Evolutionary conservation across 177 flowering plant species (phyloP).

Genomic region (Vitis hybrid): DNA sequence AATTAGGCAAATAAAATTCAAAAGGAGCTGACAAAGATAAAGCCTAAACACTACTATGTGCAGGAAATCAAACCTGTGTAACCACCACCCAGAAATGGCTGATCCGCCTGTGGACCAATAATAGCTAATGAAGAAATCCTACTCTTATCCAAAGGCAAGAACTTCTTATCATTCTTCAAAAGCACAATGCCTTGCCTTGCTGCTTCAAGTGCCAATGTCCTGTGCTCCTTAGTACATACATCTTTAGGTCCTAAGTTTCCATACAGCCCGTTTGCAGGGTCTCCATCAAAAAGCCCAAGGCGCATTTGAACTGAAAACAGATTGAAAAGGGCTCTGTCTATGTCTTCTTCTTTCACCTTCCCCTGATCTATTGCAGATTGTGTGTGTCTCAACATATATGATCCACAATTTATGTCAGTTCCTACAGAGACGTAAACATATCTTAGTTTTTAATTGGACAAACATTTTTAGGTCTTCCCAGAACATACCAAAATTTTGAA

Average conservation of each 20-base stretch:
- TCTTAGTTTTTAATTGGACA: too few relatives aligned
- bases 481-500: background rate
- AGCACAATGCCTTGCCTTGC: conserved; percentile 92
- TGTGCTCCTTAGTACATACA: conserved; percentile 72
- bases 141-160: conserved; percentile 64
- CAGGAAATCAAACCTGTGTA: conserved; percentile 59
- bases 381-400: conserved; percentile 61
- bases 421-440: conserved; percentile 37
- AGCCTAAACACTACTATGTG: background rate
- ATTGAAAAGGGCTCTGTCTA: conserved; percentile 78
- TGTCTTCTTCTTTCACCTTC: conserved; percentile 66
- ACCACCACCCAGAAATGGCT: conserved; percentile 56
- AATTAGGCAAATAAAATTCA: too few relatives aligned
- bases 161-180: conserved; percentile 67
- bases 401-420: conserved; percentile 89
- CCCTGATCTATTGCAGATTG: conserved; percentile 64
- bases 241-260: conserved; percentile 64
- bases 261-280: conserved; percentile 51
- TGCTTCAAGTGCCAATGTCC: conserved; percentile 78
- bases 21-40: too few relatives aligned
- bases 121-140: conserved; percentile 60
- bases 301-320: conserved; percentile 75
- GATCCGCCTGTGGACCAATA: conserved; percentile 77
- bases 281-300: conserved; percentile 84
- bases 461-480: background rate